Conservation (phyloP, 1,284 basidiomycete genomes). For the Pyrrhoderma lamaoense region DNA sequence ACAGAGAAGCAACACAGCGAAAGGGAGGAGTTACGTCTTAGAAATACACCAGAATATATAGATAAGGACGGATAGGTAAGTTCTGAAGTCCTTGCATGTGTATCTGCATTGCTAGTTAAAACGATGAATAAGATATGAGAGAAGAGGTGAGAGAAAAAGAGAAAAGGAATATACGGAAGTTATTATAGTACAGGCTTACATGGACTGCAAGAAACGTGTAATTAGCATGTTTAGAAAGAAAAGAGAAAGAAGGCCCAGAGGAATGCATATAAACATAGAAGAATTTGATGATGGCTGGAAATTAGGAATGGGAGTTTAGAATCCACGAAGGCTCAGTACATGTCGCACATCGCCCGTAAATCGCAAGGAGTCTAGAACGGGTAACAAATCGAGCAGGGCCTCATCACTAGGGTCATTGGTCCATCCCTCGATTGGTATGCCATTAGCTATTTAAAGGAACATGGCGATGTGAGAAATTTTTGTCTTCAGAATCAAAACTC, state of each 20-base stretch:
- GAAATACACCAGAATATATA: slow-evolving; percentile 10
- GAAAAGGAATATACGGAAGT: neutral
- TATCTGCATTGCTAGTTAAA: slow-evolving; percentile 10
- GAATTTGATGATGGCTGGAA: too few species aligned
- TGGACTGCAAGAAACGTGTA: neutral
- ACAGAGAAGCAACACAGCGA: neutral
- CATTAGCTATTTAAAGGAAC: slow-evolving; percentile 63
- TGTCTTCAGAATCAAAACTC: neutral
- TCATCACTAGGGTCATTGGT: slow-evolving; percentile 96
- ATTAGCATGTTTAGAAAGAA: neutral
- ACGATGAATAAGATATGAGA: slow-evolving; percentile 7
- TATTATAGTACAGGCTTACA: slow-evolving; percentile 11
- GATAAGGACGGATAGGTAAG: slow-evolving; percentile 9
- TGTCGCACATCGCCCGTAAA: slow-evolving; percentile 95
- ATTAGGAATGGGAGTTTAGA: slow-evolving; percentile 22
- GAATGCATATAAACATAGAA: slow-evolving; percentile 1
- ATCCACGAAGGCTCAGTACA: slow-evolving; percentile 79
- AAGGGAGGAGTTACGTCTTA: slow-evolving; percentile 3
- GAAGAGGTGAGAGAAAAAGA: neutral
- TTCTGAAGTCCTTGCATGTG: slow-evolving; percentile 4
- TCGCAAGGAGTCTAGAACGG: slow-evolving; percentile 89
- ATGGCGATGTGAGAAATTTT: neutral
- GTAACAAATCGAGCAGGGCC: slow-evolving; percentile 90
- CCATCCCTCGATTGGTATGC: slow-evolving; percentile 99
- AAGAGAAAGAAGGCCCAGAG: slow-evolving; percentile 4